A percentile compares a stretch with the other conserved stretches of the same genome.
Conservation (phyloP, 129 eudicot species). For the Centrapalus pauciflorus region DNA sequence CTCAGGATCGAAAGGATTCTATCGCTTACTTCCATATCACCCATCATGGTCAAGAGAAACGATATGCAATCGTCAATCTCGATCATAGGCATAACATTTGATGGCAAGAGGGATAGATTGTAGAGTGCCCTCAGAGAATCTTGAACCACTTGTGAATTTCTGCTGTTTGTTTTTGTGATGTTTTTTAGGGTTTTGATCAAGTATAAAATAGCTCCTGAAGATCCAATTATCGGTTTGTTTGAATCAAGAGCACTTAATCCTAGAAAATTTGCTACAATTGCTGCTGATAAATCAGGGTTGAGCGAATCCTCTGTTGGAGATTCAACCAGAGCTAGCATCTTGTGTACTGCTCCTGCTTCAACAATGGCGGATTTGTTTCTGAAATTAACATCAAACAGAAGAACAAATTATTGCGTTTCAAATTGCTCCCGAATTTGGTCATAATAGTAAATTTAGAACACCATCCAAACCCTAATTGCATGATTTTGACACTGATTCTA, state of each 20-base stretch:
- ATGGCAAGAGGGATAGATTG: slow-evolving; percentile 65
- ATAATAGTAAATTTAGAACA: background rate
- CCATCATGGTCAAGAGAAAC: slow-evolving; percentile 41
- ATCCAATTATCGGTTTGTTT: slow-evolving; percentile 71
- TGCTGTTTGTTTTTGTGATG: slow-evolving; percentile 5
- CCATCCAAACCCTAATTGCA: slow-evolving; percentile 12
- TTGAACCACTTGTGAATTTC: slow-evolving; percentile 42
- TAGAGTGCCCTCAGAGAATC: slow-evolving; percentile 74
- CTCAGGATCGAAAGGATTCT: slow-evolving; percentile 56
- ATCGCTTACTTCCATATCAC: slow-evolving; percentile 64
- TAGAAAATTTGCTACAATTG: slow-evolving; percentile 75
- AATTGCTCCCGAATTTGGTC: background rate
- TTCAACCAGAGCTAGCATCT: slow-evolving; percentile 67
- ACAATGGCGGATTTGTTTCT: slow-evolving; percentile 90
- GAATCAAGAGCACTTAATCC: slow-evolving; percentile 90
- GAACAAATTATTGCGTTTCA: background rate
- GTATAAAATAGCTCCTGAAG: slow-evolving; percentile 77
- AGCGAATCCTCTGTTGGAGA: slow-evolving; percentile 24
- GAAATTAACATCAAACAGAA: slow-evolving; percentile 20
- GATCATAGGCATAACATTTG: slow-evolving; percentile 41
- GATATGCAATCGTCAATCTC: slow-evolving; percentile 44
- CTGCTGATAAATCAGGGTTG: slow-evolving; percentile 36
- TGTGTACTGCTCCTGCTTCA: slow-evolving; percentile 89
- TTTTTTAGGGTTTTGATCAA: slow-evolving; percentile 46
- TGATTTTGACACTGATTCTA: background rate